Conservation (phyloP, 2,329 filamentous ascomycete species). For the Colletotrichum lindemuthianum region DNA sequence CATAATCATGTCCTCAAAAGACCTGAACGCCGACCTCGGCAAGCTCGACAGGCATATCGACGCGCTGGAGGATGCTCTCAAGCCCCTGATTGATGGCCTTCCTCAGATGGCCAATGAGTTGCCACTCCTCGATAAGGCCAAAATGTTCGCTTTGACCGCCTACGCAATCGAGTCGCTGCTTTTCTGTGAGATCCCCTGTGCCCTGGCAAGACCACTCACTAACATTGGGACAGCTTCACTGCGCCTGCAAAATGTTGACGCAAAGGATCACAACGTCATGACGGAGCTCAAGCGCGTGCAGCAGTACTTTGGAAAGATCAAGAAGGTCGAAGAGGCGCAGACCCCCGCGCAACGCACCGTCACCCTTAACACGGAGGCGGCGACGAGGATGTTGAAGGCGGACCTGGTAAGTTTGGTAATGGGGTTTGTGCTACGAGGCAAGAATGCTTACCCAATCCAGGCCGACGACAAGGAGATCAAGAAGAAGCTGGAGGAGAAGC, state of each 20-base stretch:
- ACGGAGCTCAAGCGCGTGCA: constrained; percentile 86
- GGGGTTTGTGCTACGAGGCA: accelerated
- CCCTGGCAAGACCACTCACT: neutral
- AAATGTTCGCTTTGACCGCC: constrained; percentile 86
- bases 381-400: constrained; percentile 82
- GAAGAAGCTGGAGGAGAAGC: constrained; percentile 63
- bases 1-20: constrained; percentile 51
- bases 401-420: constrained; percentile 68
- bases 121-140: constrained; percentile 93
- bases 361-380: constrained; percentile 78
- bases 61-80: constrained; percentile 77
- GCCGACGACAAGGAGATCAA: constrained; percentile 63
- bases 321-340: constrained; percentile 70
- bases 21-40: constrained; percentile 75
- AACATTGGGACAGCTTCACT: constrained; percentile 68
- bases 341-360: constrained; percentile 63
- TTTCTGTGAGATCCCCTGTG: constrained; percentile 71
- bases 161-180: constrained; percentile 92
- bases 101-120: constrained; percentile 78
- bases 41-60: constrained; percentile 83
- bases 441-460: constrained; percentile 40
- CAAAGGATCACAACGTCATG: constrained; percentile 87
- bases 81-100: constrained; percentile 77
- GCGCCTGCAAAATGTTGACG: constrained; percentile 80
- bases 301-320: constrained; percentile 94